Evolutionary conservation across 208 protist genomes (phyloP).

Genomic region (Wallacemonas sp.): DNA sequence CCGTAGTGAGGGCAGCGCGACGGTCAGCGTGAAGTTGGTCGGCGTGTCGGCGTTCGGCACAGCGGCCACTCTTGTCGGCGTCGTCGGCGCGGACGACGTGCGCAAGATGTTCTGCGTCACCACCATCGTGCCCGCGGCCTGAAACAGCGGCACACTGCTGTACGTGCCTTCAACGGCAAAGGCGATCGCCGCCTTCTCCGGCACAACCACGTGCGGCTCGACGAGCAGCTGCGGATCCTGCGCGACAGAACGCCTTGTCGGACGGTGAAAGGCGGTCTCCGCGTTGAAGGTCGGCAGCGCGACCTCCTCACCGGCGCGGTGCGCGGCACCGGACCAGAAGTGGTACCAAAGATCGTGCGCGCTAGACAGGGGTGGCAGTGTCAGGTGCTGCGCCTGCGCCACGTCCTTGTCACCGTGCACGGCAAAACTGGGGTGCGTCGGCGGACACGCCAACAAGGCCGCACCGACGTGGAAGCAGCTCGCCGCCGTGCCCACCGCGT

Average conservation of each 20-base stretch:
- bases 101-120: conserved; percentile 23
- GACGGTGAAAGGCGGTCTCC: not conserved
- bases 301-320: not conserved
- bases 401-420: not conserved
- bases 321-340: conserved; percentile 40
- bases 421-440: conserved; percentile 10
- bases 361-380: not conserved
- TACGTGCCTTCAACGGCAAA: not conserved
- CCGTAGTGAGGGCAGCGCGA: conserved; percentile 32
- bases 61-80: too few relatives aligned
- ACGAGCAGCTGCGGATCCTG: too few relatives aligned
- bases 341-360: conserved; percentile 24
- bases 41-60: conserved; percentile 26
- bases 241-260: too few relatives aligned
- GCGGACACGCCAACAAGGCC: conserved; percentile 35
- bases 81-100: not conserved
- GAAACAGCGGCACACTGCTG: conserved; percentile 29
- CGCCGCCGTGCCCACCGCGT: not conserved
- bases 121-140: conserved; percentile 31
- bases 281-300: conserved; percentile 3
- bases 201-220: not conserved
- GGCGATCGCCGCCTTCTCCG: not conserved
- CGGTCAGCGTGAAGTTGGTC: conserved; percentile 40
- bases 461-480: conserved; percentile 31
- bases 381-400: conserved; percentile 2